Evolutionary conservation across 2,329 filamentous ascomycete species (phyloP), one percentile per base, ranked within the genome.

Genomic region (Elsinoe arachidis): DNA sequence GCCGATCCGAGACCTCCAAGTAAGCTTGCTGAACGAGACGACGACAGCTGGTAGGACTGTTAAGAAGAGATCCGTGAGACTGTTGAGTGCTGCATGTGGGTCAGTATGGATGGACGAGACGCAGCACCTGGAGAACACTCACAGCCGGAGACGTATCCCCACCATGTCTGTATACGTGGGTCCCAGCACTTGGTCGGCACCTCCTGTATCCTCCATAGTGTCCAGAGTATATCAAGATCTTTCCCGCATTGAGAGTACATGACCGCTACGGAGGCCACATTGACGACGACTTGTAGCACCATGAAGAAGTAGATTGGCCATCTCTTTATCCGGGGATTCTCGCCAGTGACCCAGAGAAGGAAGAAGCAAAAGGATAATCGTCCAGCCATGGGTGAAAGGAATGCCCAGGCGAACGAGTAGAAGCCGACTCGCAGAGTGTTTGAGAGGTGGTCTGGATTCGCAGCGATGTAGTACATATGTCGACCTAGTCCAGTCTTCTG

Each of bases 241-340:
- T 38, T 60, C 1, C 67, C 67, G 47, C 67, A 69, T 43, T 67
- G 66, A 1, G 55, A 57, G 37, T 62, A 65, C 21, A 67, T 63
- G 15, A 66, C 46, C 2, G 66, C 54, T 17, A 65, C 53, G 21
- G 63, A 63, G 3, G 59, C 26, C 11, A 62, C 37, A 35, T 68
- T 68, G 47, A 69, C 57, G 5, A 63, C 12, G 15, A 65, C 43
- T 26, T 68, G 67, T 4, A 66, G 46, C 2, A 60, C 58, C 9
- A 69, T 64, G 52, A 64, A 63, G 5, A 60, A 46, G 33, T 59
- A 63, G 17, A 68, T 62, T 9, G 65, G 65, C 66, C 66, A 68
- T 26, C 60, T 60, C 49, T 60, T 61, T 12, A 66, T 55, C 1
- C 59, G 58, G 3, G 63, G 58, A 44, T 68, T 65, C 11, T 65